phyloP scores from a whole-genome alignment of 352 stramenopile species.

The Phytophthora ramorum region DNA sequence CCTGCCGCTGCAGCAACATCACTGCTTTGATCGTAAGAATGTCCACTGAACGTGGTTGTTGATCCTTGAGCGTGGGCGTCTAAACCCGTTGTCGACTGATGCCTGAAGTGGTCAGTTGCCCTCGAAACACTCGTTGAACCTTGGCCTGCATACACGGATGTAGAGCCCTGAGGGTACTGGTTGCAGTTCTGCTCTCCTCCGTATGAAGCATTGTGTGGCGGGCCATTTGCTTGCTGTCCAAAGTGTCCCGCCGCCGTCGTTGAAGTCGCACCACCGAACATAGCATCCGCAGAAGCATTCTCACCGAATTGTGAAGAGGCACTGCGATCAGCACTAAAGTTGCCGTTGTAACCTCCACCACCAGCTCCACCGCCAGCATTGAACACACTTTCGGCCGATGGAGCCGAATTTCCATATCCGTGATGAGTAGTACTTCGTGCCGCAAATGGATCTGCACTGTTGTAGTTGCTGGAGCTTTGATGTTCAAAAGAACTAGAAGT shows the following conservation, averaged over 20 bases:
- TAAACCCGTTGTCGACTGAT: conserved; percentile 12
- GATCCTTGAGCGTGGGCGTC: conserved; percentile 9
- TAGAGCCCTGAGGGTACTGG: conserved; percentile 17
- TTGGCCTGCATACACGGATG: conserved; percentile 19
- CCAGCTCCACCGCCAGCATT: conserved; percentile 5
- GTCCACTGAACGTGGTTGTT: conserved; percentile 13
- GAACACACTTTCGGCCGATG: conserved; percentile 28
- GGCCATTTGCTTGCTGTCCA: conserved; percentile 18
- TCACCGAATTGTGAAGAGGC: conserved; percentile 33
- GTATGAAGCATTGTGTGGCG: conserved; percentile 14
- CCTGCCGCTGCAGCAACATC: conserved; percentile 3
- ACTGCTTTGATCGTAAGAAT: conserved; percentile 22
- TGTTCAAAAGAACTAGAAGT: conserved; percentile 28
- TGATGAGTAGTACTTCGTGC: conserved; percentile 24
- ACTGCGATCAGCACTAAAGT: conserved; percentile 12
- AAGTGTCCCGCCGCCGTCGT: conserved; percentile 16
- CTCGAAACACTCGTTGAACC: conserved; percentile 5
- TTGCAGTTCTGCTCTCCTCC: conserved; percentile 22
- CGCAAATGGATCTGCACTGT: conserved; percentile 28
- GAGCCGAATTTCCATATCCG: conserved; percentile 28
- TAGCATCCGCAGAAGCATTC: conserved; percentile 27
- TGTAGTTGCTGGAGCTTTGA: conserved; percentile 18
- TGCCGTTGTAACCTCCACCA: conserved; percentile 4
- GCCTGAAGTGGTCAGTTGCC: conserved; percentile 6
- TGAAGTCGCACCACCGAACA: conserved; percentile 30